phyloP scores from a whole-genome alignment of 2,329 filamentous ascomycete species.

The Venturia pyrina region DNA sequence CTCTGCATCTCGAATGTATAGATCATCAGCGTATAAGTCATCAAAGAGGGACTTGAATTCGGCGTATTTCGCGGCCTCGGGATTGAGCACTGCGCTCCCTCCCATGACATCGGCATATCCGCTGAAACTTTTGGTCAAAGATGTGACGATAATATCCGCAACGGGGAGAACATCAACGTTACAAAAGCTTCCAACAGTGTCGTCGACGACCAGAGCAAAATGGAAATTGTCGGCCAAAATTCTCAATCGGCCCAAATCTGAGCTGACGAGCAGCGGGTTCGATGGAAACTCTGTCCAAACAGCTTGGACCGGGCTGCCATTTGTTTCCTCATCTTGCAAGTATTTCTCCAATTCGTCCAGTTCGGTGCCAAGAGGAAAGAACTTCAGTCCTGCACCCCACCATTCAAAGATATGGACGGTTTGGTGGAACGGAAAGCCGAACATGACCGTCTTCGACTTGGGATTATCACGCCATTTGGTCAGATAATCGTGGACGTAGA shows the following conservation, averaged over 20 bases:
- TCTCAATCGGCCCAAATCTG: constrained; percentile 31
- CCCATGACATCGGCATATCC: constrained; percentile 47
- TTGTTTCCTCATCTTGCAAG: background rate
- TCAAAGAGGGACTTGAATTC: constrained; percentile 25
- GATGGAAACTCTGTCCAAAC: constrained; percentile 35
- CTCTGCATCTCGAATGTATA: constrained; percentile 38
- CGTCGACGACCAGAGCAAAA: constrained; percentile 26
- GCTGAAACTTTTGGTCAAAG: constrained; percentile 49
- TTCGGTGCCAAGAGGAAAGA: constrained; percentile 11
- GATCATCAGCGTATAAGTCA: constrained; percentile 33
- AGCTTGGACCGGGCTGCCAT: constrained; percentile 9
- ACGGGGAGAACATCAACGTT: constrained; percentile 37
- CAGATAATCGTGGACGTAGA: constrained; percentile 6
- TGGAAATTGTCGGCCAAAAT: constrained; percentile 29
- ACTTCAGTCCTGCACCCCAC: constrained; percentile 9
- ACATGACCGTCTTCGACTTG: constrained; percentile 10
- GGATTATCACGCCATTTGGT: constrained; percentile 1
- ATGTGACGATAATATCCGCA: constrained; percentile 42
- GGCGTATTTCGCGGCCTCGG: constrained; percentile 32
- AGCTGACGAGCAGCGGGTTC: constrained; percentile 36
- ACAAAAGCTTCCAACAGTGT: constrained; percentile 27
- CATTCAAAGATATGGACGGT: constrained; percentile 13
- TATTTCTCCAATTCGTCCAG: constrained; percentile 10
- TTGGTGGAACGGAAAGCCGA: constrained; percentile 11
- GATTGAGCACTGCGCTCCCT: constrained; percentile 42